These are phyloP conservation scores for Mortierella sp. DNA, from an alignment of 371 early-diverging fungal species.

Conservation along the genomic window DNA sequence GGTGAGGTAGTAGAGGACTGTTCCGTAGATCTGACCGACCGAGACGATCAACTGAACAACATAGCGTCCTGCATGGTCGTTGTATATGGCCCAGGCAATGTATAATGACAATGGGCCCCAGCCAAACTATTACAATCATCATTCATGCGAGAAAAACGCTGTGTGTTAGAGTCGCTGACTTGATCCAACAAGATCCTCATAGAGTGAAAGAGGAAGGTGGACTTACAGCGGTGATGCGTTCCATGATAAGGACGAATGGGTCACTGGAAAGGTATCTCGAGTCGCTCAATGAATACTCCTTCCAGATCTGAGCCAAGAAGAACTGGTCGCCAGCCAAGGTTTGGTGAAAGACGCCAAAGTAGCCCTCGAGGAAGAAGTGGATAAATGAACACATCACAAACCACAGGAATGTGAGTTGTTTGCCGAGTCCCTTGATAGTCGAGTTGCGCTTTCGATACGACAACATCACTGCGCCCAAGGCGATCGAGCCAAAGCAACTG, in stretches of 20 bases:
- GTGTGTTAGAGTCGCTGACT: no score
- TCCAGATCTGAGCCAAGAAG: constrained; percentile 87
- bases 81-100: constrained; percentile 71
- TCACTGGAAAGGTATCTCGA: constrained; percentile 88
- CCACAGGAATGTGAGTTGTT: constrained; percentile 75
- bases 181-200: no score
- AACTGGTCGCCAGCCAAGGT: constrained; percentile 72
- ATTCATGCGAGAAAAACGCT: no score
- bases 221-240: constrained; percentile 87
- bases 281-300: constrained; percentile 91
- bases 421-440: constrained; percentile 25
- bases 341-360: constrained; percentile 75
- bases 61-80: constrained; percentile 71
- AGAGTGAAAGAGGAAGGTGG: no score
- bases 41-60: constrained; percentile 76
- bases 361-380: constrained; percentile 90
- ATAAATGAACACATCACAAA: constrained; percentile 79
- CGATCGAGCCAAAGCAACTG: constrained; percentile 46
- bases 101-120: constrained; percentile 83
- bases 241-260: constrained; percentile 81
- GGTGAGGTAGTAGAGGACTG: constrained; percentile 77
- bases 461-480: constrained; percentile 42
- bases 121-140: constrained; percentile 59
- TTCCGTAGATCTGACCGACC: constrained; percentile 82
- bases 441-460: constrained; percentile 40